These are phyloP conservation scores for Cerioporus squamosus DNA, from an alignment of 1,284 basidiomycete genomes.

Conservation along the genomic window DNA sequence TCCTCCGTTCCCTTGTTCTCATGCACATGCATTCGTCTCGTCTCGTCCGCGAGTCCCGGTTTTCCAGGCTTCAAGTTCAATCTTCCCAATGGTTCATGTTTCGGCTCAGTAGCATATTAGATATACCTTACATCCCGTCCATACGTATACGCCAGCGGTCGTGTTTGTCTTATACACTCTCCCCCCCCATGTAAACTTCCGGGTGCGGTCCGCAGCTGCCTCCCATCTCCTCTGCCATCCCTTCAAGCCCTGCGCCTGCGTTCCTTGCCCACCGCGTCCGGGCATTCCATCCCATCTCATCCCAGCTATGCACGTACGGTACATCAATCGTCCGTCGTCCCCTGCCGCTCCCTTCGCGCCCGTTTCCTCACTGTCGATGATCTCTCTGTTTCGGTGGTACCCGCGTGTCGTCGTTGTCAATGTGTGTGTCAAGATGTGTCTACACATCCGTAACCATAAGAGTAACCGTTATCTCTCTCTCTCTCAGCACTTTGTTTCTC, in stretches of 20 bases:
- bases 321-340: not conserved
- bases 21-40: not conserved
- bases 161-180: slow-evolving; percentile 15
- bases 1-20: not conserved
- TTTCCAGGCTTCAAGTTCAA: not conserved
- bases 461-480: not conserved
- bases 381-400: no score
- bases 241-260: not conserved
- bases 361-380: no score
- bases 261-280: no score
- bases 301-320: not conserved
- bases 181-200: slow-evolving; percentile 22
- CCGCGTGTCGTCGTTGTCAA: no score
- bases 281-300: no score
- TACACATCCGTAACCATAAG: no score
- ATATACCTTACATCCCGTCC: slow-evolving; percentile 21
- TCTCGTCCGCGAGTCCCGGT: not conserved
- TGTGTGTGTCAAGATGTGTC: no score
- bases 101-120: slow-evolving; percentile 21
- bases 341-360: no score
- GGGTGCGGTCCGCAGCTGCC: not conserved
- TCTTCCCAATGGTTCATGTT: not conserved
- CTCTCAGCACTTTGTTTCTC: not conserved
- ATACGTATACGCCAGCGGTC: not conserved
- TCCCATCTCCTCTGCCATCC: not conserved